Conservation (phyloP, 768 basidiomycete genomes). For the Russula earlei region DNA sequence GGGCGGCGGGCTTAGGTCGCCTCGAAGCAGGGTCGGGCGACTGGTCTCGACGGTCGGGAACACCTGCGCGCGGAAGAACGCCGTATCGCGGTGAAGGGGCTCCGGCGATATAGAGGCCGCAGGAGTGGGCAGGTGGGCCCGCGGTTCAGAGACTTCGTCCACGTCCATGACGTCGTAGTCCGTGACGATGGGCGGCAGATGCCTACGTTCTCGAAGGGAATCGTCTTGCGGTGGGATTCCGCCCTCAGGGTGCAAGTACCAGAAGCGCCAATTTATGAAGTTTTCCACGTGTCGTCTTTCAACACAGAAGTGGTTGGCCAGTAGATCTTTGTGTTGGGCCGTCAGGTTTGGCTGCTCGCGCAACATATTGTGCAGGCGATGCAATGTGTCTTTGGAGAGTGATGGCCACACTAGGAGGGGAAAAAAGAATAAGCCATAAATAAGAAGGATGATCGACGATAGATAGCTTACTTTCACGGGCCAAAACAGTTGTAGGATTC, state of each 20-base stretch:
- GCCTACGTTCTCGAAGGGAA: background rate
- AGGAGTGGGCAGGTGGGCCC: slow-evolving; percentile 4
- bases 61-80: background rate
- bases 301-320: background rate
- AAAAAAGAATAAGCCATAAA: background rate
- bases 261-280: slow-evolving; percentile 1
- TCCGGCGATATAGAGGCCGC: slow-evolving; percentile 3
- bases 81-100: background rate
- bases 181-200: background rate
- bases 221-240: background rate
- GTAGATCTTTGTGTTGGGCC: background rate
- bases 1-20: background rate
- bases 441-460: background rate
- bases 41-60: background rate
- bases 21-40: too few relatives aligned
- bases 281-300: slow-evolving; percentile 5
- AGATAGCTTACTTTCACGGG: slow-evolving; percentile 5
- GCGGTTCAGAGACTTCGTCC: background rate
- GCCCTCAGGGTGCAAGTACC: background rate
- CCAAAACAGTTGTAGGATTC: background rate
- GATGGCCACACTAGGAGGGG: slow-evolving; percentile 9
- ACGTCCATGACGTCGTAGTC: background rate
- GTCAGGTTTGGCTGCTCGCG: slow-evolving; percentile 1
- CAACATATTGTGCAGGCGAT: slow-evolving; percentile 6
- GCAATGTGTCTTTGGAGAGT: background rate